Evolutionary conservation across 1,284 basidiomycete genomes (phyloP), one percentile per base, ranked within the genome.

Genomic region (Lentinus polychrous): DNA sequence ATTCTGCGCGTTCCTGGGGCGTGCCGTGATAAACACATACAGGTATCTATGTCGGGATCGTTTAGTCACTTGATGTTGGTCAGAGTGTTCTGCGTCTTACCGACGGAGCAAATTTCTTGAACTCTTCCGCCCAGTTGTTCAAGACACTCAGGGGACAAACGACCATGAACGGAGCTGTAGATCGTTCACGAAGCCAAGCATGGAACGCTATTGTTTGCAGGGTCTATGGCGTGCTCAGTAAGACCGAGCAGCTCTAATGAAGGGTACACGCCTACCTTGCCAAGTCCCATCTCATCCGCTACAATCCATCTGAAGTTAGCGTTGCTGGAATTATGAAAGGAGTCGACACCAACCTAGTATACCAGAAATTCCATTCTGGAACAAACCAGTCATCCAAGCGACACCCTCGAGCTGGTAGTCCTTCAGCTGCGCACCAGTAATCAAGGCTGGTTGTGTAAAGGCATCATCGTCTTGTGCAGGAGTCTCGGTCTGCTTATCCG

Each of bases 231-330:
- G 24, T 27, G 2, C 8, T 12, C 17, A 6, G 23, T 44, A 20
- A 33, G 35, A 32, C 14, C 22, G 15, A 27, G 36, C 15, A 11
- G 22, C 8, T 24, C 17, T 17, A 7, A 22, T 35, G 6, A 17
- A 17, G 48, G 14, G 23, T 31, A 33, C 3, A 33, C 40, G 51
- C 64, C 34, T 50, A 81, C 86, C 76, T 91, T 92, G 49, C 91
- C 93, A 0, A 96, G 71, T 32, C 94, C 94, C 94, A 97, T 97
- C 64, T 97, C 90, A 57, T 93, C 90, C 37, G 90, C 86, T 87
- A 53, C 8, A 43, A 15, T 44, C 48, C 35, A 35, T 32, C 56
- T 10, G 10, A 27, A 46, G 50, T 52, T 51, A 34, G 18, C 33
- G 47, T 27, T 48, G 42, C 48, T 36, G 34, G 45, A 2, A 18